These are phyloP conservation scores for Meripilus lineatus DNA, from an alignment of 1,284 basidiomycete genomes.

Conservation along the genomic window DNA sequence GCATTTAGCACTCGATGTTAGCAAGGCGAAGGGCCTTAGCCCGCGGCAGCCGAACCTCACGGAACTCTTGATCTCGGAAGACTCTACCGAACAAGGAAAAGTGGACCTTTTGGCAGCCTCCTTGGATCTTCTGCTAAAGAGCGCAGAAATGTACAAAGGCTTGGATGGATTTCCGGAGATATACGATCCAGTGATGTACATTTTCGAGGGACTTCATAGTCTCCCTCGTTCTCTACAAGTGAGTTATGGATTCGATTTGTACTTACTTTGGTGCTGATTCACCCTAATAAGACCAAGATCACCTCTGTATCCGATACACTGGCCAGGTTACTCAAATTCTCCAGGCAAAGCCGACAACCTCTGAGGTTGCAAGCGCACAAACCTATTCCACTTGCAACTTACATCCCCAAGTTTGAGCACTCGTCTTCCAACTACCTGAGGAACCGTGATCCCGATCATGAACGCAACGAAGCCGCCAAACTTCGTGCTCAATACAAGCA, in stretches of 20 bases:
- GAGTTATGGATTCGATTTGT: constrained; percentile 16
- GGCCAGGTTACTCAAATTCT: constrained; percentile 67
- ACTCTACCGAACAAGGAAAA: constrained; percentile 56
- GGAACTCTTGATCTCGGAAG: constrained; percentile 32
- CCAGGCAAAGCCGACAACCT: constrained; percentile 69
- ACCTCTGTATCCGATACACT: constrained; percentile 31
- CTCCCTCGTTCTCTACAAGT: constrained; percentile 57
- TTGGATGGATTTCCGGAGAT: constrained; percentile 83
- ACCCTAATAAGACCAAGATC: constrained; percentile 15
- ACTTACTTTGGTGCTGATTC: not conserved
- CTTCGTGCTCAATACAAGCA: constrained; percentile 89
- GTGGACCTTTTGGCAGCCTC: constrained; percentile 59
- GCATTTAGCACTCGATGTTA: constrained; percentile 35
- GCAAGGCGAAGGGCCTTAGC: constrained; percentile 35
- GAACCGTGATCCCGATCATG: constrained; percentile 87
- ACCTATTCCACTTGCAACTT: constrained; percentile 91
- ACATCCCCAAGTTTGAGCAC: constrained; percentile 91
- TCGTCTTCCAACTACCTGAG: constrained; percentile 79
- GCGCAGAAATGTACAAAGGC: constrained; percentile 72
- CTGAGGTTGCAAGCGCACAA: constrained; percentile 92
- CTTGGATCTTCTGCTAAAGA: constrained; percentile 60
- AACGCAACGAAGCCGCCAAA: constrained; percentile 85
- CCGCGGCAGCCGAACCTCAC: constrained; percentile 45
- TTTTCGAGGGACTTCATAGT: constrained; percentile 49
- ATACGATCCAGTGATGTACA: constrained; percentile 60